Conservation (phyloP, 1,284 basidiomycete species). For the Trichosporon sp. region DNA sequence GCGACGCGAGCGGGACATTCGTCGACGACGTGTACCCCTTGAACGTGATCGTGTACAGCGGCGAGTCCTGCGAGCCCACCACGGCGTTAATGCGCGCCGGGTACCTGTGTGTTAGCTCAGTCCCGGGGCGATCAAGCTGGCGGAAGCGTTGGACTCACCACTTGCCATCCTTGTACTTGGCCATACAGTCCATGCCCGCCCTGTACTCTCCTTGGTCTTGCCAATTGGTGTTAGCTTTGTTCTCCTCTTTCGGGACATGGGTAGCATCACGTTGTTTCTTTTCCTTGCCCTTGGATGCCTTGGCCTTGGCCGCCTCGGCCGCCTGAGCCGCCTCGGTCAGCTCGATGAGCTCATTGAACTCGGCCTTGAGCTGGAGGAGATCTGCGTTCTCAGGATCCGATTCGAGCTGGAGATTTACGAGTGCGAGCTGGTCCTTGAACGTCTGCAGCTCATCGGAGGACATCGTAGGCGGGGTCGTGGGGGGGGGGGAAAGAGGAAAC, state of each 20-base stretch:
- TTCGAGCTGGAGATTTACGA: conserved; percentile 80
- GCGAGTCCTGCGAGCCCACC: conserved; percentile 76
- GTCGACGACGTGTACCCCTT: conserved; percentile 95
- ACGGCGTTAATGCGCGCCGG: conserved; percentile 85
- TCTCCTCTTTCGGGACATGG: conserved; percentile 1
- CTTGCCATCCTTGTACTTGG: conserved; percentile 82
- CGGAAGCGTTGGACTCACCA: conserved; percentile 53
- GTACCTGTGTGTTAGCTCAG: conserved; percentile 56
- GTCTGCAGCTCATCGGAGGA: conserved; percentile 63
- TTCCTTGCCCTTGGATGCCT: conserved; percentile 11
- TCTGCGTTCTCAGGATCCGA: conserved; percentile 78
- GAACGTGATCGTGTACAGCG: conserved; percentile 89
- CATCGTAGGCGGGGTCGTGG: not conserved
- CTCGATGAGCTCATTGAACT: conserved; percentile 83
- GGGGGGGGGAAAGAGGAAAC: not conserved
- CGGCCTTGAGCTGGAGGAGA: conserved; percentile 62
- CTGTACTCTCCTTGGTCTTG: conserved; percentile 46
- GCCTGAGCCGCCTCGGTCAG: conserved; percentile 70
- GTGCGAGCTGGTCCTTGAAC: conserved; percentile 76
- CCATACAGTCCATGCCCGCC: conserved; percentile 89
- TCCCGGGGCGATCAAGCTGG: not conserved
- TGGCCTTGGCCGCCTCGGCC: conserved; percentile 18
- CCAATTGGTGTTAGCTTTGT: conserved; percentile 22
- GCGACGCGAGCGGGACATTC: conserved; percentile 66
- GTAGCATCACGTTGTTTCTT: conserved; percentile 19